phyloP scores from a whole-genome alignment of 768 basidiomycete species.

The Rhizopogon salebrosus region DNA sequence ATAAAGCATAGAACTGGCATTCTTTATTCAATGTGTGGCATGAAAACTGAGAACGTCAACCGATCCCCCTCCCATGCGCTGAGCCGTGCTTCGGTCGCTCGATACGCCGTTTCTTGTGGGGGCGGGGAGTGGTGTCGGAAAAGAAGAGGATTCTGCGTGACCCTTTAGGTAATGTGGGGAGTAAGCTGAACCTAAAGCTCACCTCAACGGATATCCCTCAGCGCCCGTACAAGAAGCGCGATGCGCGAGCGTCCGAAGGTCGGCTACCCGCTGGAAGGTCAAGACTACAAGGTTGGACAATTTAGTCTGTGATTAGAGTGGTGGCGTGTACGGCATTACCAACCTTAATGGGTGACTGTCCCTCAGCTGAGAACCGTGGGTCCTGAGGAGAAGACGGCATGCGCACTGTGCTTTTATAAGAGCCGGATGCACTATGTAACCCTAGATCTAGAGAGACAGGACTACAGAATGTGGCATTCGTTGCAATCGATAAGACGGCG shows the following conservation, averaged over 20 bases:
- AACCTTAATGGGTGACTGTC: conserved; percentile 26
- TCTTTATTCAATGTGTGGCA: not conserved
- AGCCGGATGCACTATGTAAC: conserved; percentile 8
- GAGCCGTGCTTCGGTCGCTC: conserved; percentile 69
- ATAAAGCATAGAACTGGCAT: not conserved
- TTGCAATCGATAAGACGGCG: conserved; percentile 27
- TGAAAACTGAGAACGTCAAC: conserved; percentile 12
- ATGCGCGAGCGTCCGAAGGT: conserved; percentile 57
- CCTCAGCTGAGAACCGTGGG: conserved; percentile 27
- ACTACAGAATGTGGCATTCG: conserved; percentile 14
- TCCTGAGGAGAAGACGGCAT: conserved; percentile 19
- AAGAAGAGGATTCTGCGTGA: conserved; percentile 21
- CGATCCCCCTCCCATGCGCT: conserved; percentile 52
- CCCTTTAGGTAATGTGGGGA: not conserved
- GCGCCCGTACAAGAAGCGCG: conserved; percentile 68
- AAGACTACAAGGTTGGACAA: conserved; percentile 18
- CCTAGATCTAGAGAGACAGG: conserved; percentile 18
- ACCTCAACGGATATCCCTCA: conserved; percentile 54
- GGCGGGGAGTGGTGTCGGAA: conserved; percentile 57
- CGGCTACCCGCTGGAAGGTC: conserved; percentile 39
- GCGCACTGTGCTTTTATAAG: conserved; percentile 26
- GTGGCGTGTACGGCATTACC: conserved; percentile 17
- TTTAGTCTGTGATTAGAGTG: conserved; percentile 8
- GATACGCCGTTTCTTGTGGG: conserved; percentile 70
- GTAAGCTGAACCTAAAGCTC: conserved; percentile 9